These are phyloP conservation scores for Fomes fomentarius DNA, from an alignment of 1,284 basidiomycete species.

Conservation along the genomic window DNA sequence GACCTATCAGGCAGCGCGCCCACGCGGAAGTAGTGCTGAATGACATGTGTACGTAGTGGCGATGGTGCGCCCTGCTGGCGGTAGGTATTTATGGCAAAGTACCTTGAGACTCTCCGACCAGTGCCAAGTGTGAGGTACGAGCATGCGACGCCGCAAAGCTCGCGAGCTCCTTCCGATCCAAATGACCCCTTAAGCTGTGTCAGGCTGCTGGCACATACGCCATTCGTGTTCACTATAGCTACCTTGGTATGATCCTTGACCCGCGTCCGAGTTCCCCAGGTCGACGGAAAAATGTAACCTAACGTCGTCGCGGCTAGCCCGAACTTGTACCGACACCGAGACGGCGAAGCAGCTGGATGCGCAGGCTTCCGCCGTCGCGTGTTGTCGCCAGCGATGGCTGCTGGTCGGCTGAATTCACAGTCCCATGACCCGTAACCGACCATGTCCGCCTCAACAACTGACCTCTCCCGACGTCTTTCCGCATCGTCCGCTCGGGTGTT, in stretches of 20 bases:
- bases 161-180: constrained; percentile 13
- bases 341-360: neutral
- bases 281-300: constrained; percentile 16
- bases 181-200: constrained; percentile 1
- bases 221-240: neutral
- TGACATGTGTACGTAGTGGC: too few relatives aligned
- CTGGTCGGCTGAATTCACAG: constrained; percentile 18
- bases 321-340: constrained; percentile 22
- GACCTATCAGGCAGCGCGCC: neutral
- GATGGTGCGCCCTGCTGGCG: too few relatives aligned
- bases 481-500: constrained; percentile 42
- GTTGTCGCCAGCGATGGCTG: constrained; percentile 8
- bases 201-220: neutral
- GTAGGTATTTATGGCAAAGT: neutral
- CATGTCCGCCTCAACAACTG: constrained; percentile 22
- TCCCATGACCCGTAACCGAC: constrained; percentile 27
- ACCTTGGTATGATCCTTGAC: neutral
- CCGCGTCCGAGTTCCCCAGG: neutral
- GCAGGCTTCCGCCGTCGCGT: constrained; percentile 15
- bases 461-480: constrained; percentile 50
- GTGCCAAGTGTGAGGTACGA: neutral
- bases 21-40: neutral
- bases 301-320: constrained; percentile 12
- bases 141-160: constrained; percentile 5
- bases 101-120: neutral